Conservation (phyloP, 306 rosid genomes). For the Quercus cerris region DNA sequence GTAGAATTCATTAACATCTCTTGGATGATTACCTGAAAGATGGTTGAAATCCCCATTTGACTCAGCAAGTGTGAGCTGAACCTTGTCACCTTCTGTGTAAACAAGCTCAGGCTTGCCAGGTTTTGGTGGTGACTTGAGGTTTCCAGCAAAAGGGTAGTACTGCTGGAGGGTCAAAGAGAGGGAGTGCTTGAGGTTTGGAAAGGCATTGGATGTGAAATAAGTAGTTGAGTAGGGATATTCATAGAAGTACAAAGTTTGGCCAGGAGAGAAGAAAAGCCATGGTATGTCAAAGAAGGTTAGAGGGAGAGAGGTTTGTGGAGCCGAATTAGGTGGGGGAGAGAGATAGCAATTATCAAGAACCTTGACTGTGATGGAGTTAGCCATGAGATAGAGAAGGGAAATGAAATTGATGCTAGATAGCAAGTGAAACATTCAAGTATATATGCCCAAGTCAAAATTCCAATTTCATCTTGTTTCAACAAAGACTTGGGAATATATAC, state of each 20-base stretch:
- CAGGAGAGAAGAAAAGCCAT: constrained; percentile 57
- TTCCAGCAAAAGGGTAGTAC: constrained; percentile 45
- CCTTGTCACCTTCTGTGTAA: constrained; percentile 11
- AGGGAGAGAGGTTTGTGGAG: constrained; percentile 28
- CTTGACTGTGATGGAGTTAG: neutral
- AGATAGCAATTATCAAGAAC: constrained; percentile 30
- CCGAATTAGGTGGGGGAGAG: constrained; percentile 22
- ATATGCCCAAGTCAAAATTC: too few species aligned
- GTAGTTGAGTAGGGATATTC: constrained; percentile 20
- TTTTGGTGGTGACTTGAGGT: constrained; percentile 1
- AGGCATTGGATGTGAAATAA: constrained; percentile 26
- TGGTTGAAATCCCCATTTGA: constrained; percentile 30
- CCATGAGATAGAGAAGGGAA: neutral
- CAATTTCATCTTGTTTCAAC: too few species aligned
- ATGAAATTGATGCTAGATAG: neutral
- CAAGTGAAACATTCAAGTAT: too few species aligned
- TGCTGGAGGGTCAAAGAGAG: constrained; percentile 46
- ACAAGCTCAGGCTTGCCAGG: constrained; percentile 33
- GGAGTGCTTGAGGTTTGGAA: constrained; percentile 48
- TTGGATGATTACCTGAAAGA: constrained; percentile 14
- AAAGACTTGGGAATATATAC: too few species aligned
- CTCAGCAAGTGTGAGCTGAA: constrained; percentile 20
- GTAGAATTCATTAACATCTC: constrained; percentile 24
- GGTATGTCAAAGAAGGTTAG: constrained; percentile 52
- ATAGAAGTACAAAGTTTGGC: constrained; percentile 51